phyloP scores from a whole-genome alignment of 441 rosid genomes.

The Adansonia grandidieri region DNA sequence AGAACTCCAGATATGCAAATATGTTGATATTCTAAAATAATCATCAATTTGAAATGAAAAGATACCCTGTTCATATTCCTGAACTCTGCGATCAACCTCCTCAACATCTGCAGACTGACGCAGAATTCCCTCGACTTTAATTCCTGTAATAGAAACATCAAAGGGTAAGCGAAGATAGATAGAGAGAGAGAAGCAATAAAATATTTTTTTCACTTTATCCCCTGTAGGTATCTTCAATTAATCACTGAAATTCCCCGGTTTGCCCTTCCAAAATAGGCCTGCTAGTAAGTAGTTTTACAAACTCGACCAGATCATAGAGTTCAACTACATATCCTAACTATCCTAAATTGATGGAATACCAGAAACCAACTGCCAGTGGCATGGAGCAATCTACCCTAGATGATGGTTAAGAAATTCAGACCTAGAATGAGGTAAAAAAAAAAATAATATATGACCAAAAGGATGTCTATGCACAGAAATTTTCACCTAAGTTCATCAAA shows the following conservation, averaged over 20 bases:
- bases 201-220: background rate
- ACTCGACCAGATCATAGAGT: background rate
- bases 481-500: background rate
- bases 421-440: background rate
- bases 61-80: constrained; percentile 93
- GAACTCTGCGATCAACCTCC: constrained; percentile 95
- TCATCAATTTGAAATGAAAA: constrained; percentile 27
- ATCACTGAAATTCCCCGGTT: constrained; percentile 16
- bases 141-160: constrained; percentile 56
- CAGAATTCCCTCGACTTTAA: constrained; percentile 85
- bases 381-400: background rate
- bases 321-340: background rate
- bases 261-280: constrained; percentile 10
- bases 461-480: background rate
- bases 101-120: constrained; percentile 98
- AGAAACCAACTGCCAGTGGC: background rate
- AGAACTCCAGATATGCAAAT: constrained; percentile 22
- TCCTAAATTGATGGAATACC: background rate
- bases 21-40: constrained; percentile 22
- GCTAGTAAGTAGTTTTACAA: background rate
- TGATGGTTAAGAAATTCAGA: background rate
- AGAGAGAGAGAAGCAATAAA: background rate
- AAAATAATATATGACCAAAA: background rate
- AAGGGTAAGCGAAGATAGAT: constrained; percentile 1
- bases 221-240: background rate